Percentiles rank a stretch among this genome's conserved stretches.
These are phyloP conservation scores for Omphalotus guepiniiformis DNA, from an alignment of 768 basidiomycete species.

Conservation along the genomic window DNA sequence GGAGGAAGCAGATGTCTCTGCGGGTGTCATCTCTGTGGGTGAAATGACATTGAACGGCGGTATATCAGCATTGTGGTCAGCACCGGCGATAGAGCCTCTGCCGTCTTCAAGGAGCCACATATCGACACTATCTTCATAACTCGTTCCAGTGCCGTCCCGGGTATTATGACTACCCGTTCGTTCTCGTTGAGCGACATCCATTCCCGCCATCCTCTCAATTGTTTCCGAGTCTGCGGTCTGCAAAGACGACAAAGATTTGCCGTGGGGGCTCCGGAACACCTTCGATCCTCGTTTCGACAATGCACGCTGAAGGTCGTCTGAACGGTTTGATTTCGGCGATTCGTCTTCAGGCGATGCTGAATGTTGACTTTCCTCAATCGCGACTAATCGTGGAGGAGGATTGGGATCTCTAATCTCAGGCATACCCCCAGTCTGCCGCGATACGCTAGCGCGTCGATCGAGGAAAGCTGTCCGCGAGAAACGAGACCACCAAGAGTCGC, in stretches of 20 bases:
- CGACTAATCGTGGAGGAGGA: constrained; percentile 61
- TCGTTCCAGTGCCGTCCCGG: constrained; percentile 10
- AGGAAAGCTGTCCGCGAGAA: constrained; percentile 64
- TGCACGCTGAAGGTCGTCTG: constrained; percentile 8
- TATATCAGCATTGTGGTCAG: constrained; percentile 1
- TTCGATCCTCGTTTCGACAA: constrained; percentile 15
- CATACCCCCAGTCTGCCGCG: constrained; percentile 24
- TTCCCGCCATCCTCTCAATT: constrained; percentile 62
- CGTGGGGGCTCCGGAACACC: constrained; percentile 32
- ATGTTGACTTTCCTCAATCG: constrained; percentile 51
- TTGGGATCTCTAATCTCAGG: constrained; percentile 77
- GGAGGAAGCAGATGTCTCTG: constrained; percentile 10
- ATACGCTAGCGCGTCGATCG: constrained; percentile 49
- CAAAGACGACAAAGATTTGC: constrained; percentile 52
- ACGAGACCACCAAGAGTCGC: constrained; percentile 76
- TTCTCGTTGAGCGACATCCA: constrained; percentile 67
- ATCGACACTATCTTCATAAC: constrained; percentile 5
- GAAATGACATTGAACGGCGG: constrained; percentile 21
- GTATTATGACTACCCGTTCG: constrained; percentile 17
- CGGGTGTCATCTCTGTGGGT: constrained; percentile 27
- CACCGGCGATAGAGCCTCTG: background rate
- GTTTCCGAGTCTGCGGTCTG: constrained; percentile 65
- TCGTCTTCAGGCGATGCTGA: constrained; percentile 22
- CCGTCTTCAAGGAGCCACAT: constrained; percentile 10
- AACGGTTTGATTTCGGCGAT: constrained; percentile 13